Evolutionary conservation across 208 protist genomes (phyloP).

Genomic region (Trypanosoma congolense): DNA sequence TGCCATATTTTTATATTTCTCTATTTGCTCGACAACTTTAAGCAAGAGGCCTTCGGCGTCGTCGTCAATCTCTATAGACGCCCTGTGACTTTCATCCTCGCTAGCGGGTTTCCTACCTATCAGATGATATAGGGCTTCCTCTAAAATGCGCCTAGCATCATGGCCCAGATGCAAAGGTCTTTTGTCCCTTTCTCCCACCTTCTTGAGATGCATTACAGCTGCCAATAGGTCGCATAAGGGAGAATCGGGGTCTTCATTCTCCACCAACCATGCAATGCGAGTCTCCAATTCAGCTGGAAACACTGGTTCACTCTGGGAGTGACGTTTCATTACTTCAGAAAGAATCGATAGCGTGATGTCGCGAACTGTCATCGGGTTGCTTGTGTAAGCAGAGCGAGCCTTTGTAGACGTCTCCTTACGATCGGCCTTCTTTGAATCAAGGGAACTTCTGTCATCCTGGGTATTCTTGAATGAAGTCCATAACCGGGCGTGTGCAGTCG

Average conservation of each 20-base stretch:
- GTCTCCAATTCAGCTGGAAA: constrained; percentile 17
- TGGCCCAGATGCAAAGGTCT: too few species aligned
- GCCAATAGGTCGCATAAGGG: constrained; percentile 14
- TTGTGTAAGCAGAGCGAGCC: constrained; percentile 1
- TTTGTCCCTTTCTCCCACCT: constrained; percentile 11
- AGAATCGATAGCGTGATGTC: constrained; percentile 14
- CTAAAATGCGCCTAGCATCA: constrained; percentile 9
- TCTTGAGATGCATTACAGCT: constrained; percentile 22
- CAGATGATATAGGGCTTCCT: constrained; percentile 26
- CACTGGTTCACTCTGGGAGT: constrained; percentile 11
- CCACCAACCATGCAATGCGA: constrained; percentile 15
- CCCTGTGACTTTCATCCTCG: neutral
- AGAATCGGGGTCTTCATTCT: constrained; percentile 1
- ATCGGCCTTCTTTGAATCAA: neutral
- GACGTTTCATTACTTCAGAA: constrained; percentile 10
- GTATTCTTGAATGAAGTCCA: constrained; percentile 34
- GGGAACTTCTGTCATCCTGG: constrained; percentile 2
- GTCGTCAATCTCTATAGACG: constrained; percentile 4
- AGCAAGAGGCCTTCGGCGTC: constrained; percentile 22
- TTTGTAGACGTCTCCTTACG: neutral
- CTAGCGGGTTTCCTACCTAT: constrained; percentile 9
- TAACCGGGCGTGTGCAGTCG: constrained; percentile 36
- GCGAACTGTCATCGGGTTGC: neutral
- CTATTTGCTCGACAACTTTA: constrained; percentile 30
- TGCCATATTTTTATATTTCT: constrained; percentile 30